A percentile compares a stretch with the other conserved stretches of the same genome.
phyloP scores from a whole-genome alignment of 305 asterid species.

The Andrographis paniculata region DNA sequence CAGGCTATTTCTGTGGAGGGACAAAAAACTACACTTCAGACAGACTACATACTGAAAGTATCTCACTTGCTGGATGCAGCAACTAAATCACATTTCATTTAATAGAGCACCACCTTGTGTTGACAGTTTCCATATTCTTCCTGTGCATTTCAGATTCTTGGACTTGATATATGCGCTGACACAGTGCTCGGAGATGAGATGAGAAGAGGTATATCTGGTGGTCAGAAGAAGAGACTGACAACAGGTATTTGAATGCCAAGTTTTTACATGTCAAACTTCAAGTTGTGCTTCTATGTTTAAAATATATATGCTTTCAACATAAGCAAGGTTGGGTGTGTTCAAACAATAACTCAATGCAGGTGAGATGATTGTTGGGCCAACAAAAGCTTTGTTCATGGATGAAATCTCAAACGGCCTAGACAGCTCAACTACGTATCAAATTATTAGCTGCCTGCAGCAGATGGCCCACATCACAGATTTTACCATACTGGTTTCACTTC shows the following conservation, averaged over 20 bases:
- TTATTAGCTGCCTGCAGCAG: slow-evolving; percentile 21
- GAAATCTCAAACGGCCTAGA: slow-evolving; percentile 29
- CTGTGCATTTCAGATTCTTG: slow-evolving; percentile 19
- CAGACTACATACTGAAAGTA: slow-evolving; percentile 30
- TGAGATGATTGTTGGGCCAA: slow-evolving; percentile 26
- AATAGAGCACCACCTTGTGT: background rate
- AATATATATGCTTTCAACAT: too few species aligned
- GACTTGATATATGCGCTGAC: slow-evolving; percentile 25
- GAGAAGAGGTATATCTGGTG: slow-evolving; percentile 39
- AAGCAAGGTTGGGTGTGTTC: background rate
- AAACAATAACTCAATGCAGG: slow-evolving; percentile 9
- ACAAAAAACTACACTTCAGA: slow-evolving; percentile 23
- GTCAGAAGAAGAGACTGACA: slow-evolving; percentile 37
- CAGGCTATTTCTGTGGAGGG: slow-evolving; percentile 33
- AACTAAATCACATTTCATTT: background rate
- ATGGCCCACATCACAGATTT: slow-evolving; percentile 22
- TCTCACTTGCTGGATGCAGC: background rate
- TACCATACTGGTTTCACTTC: slow-evolving; percentile 23
- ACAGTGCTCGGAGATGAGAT: slow-evolving; percentile 25
- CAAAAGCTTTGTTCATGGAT: slow-evolving; percentile 24
- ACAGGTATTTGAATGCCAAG: slow-evolving; percentile 16
- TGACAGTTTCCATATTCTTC: background rate
- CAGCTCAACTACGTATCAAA: slow-evolving; percentile 26
- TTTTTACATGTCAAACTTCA: background rate
- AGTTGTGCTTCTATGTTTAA: too few species aligned